Evolutionary conservation across 805 yeast genomes (phyloP).

Genomic region (Saccharomycopsis schoenii): DNA sequence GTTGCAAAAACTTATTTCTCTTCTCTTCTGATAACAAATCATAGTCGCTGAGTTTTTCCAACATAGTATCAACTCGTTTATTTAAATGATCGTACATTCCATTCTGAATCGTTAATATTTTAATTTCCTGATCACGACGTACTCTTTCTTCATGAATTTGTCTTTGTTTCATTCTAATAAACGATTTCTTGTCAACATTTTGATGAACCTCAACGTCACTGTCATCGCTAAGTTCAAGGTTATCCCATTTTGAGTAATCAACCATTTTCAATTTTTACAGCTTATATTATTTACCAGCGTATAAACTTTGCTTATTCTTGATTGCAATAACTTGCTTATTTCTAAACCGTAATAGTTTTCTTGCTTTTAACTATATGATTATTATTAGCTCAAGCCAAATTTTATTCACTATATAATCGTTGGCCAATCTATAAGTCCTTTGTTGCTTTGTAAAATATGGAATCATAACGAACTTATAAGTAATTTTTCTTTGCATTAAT

Average conservation of each 20-base stretch:
- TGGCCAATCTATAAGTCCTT: too few species aligned
- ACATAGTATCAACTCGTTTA: conserved; percentile 57
- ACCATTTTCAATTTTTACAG: conserved; percentile 23
- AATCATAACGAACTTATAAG: too few species aligned
- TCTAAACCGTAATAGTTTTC: too few species aligned
- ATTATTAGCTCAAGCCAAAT: too few species aligned
- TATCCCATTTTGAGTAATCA: conserved; percentile 97
- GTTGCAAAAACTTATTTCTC: conserved; percentile 35
- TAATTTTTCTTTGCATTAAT: too few species aligned
- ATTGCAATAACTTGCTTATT: too few species aligned
- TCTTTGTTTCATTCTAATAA: conserved; percentile 93
- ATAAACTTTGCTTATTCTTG: too few species aligned
- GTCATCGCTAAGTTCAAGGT: conserved; percentile 90
- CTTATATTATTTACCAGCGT: too few species aligned
- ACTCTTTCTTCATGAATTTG: conserved; percentile 90
- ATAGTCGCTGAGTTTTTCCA: conserved; percentile 32
- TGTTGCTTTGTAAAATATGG: not conserved
- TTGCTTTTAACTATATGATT: too few species aligned
- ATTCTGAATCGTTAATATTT: conserved; percentile 61
- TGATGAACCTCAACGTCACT: conserved; percentile 97
- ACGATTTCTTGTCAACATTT: conserved; percentile 88
- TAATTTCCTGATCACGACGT: conserved; percentile 70
- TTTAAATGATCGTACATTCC: conserved; percentile 75
- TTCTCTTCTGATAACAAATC: conserved; percentile 23
- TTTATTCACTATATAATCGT: too few species aligned